These are phyloP conservation scores for Colletotrichum caudatum DNA, from an alignment of 2,329 filamentous ascomycete genomes.

Conservation along the genomic window DNA sequence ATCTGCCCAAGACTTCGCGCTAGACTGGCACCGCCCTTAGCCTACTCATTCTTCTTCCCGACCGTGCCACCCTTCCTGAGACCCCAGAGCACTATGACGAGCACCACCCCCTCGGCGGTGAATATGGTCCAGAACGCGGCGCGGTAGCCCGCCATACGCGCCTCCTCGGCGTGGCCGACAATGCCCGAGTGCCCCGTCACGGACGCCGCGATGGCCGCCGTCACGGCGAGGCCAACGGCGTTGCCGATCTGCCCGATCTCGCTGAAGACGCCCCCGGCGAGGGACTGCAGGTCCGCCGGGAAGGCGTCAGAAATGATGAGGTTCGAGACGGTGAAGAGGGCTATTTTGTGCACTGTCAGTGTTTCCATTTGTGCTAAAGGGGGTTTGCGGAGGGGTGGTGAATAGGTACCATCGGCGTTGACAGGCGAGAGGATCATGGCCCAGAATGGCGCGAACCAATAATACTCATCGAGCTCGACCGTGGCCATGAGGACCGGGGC, in stretches of 20 bases:
- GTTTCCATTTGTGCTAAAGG: neutral
- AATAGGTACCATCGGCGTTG: slow-evolving; percentile 54
- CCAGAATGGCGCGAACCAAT: slow-evolving; percentile 62
- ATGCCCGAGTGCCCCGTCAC: slow-evolving; percentile 55
- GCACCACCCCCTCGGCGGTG: slow-evolving; percentile 55
- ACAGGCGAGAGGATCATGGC: slow-evolving; percentile 59
- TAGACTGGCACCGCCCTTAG: neutral
- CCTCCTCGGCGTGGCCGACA: slow-evolving; percentile 44
- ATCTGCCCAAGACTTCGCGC: neutral
- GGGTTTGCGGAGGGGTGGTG: no score
- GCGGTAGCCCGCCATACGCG: slow-evolving; percentile 63
- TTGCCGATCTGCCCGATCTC: slow-evolving; percentile 69
- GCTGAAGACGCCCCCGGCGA: slow-evolving; percentile 72
- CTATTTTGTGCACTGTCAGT: slow-evolving; percentile 42
- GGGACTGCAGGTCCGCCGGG: slow-evolving; percentile 64
- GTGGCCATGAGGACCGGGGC: slow-evolving; percentile 68
- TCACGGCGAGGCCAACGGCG: slow-evolving; percentile 63
- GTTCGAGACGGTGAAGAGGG: slow-evolving; percentile 67
- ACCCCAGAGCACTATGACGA: slow-evolving; percentile 55
- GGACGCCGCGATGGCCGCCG: slow-evolving; percentile 60
- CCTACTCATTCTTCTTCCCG: slow-evolving; percentile 56
- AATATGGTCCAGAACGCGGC: slow-evolving; percentile 67
- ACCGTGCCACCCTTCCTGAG: slow-evolving; percentile 61
- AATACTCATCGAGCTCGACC: slow-evolving; percentile 59
- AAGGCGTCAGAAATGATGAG: slow-evolving; percentile 68